These are phyloP conservation scores for Domatiomyces catenatus DNA, from an alignment of 2,329 filamentous ascomycete genomes.

Conservation along the genomic window DNA sequence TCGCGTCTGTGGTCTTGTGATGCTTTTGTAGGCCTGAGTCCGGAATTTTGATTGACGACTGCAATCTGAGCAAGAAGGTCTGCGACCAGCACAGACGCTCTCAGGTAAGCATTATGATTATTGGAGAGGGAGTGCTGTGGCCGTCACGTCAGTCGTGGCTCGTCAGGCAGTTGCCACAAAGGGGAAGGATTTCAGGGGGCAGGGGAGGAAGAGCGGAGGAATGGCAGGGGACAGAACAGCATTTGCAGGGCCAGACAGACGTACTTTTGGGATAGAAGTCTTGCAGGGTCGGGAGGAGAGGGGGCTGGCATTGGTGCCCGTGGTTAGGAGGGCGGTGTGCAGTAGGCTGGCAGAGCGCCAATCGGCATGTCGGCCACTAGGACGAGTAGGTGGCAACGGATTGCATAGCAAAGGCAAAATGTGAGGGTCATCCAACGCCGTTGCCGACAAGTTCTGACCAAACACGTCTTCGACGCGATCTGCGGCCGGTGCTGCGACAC, in stretches of 20 bases:
- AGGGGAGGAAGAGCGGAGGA: slow-evolving; percentile 1
- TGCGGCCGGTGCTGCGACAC: slow-evolving; percentile 27
- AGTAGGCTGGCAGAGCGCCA: slow-evolving; percentile 17
- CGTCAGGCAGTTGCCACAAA: not conserved
- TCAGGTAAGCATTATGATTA: slow-evolving; percentile 7
- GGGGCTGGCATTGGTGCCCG: slow-evolving; percentile 12
- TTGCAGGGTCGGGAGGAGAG: slow-evolving; percentile 16
- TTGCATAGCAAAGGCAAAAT: slow-evolving; percentile 16
- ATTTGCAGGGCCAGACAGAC: slow-evolving; percentile 2
- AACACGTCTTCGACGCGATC: slow-evolving; percentile 27
- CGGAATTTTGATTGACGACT: slow-evolving; percentile 7
- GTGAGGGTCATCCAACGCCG: slow-evolving; percentile 30
- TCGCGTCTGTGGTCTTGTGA: slow-evolving; percentile 31
- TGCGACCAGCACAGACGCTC: slow-evolving; percentile 16
- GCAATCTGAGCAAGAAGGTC: slow-evolving; percentile 13
- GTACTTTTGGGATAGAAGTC: slow-evolving; percentile 12
- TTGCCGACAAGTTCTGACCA: slow-evolving; percentile 27
- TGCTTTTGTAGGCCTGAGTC: slow-evolving; percentile 27
- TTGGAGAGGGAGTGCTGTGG: slow-evolving; percentile 2
- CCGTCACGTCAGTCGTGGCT: slow-evolving; percentile 5
- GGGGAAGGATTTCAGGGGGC: not conserved
- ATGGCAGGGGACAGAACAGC: slow-evolving; percentile 1
- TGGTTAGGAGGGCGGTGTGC: slow-evolving; percentile 14
- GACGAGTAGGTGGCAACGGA: slow-evolving; percentile 18
- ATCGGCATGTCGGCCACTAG: slow-evolving; percentile 20